These are phyloP conservation scores for Cucumis melo DNA, from an alignment of 306 rosid genomes.

Conservation along the genomic window DNA sequence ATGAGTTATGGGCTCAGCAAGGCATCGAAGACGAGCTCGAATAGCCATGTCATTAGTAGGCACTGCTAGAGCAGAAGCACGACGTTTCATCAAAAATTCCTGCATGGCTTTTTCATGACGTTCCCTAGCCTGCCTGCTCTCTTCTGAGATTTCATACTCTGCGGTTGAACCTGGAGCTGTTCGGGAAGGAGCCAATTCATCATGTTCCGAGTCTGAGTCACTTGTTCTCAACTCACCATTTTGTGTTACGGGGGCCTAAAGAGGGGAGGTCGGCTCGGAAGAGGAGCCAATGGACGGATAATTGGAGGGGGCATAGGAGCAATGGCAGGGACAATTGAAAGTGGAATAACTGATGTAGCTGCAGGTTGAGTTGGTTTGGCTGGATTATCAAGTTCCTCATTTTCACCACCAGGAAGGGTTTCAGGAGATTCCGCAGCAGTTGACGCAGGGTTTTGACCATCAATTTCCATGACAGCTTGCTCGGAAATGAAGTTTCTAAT, in stretches of 20 bases:
- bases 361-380: constrained; percentile 25
- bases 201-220: constrained; percentile 54
- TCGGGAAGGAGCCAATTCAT: constrained; percentile 18
- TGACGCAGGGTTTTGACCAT: constrained; percentile 32
- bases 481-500: not conserved
- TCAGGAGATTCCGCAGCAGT: constrained; percentile 34
- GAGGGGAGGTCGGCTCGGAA: constrained; percentile 47
- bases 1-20: constrained; percentile 75
- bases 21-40: constrained; percentile 77
- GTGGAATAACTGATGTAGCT: constrained; percentile 17
- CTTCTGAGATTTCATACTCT: constrained; percentile 81
- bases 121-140: constrained; percentile 60
- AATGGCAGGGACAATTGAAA: constrained; percentile 42
- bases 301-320: constrained; percentile 50
- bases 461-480: constrained; percentile 27
- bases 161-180: constrained; percentile 28
- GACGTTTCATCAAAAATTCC: constrained; percentile 74
- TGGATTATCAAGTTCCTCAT: constrained; percentile 9
- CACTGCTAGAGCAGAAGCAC: constrained; percentile 75
- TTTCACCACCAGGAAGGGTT: constrained; percentile 26
- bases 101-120: constrained; percentile 77
- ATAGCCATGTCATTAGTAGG: constrained; percentile 93
- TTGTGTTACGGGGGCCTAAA: constrained; percentile 32
- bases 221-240: constrained; percentile 52
- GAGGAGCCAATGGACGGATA: constrained; percentile 41